Conservation (phyloP, 2,329 filamentous ascomycete genomes). For the Emmonsiellopsis sp. region DNA sequence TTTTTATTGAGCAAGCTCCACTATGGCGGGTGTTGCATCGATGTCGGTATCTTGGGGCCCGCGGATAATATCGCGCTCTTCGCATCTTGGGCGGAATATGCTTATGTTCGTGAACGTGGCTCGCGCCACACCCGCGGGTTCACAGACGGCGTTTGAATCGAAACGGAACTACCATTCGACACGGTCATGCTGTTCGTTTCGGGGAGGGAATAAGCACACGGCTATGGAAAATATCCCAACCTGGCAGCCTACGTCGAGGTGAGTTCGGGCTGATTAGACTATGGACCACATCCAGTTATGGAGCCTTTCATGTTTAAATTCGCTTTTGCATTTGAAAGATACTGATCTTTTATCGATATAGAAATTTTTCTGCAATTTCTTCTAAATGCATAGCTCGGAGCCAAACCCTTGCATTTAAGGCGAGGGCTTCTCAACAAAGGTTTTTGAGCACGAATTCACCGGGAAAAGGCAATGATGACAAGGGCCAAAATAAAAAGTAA, state of each 20-base stretch:
- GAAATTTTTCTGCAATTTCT: neutral
- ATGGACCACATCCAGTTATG: neutral
- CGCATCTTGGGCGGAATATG: no score
- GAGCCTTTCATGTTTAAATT: neutral
- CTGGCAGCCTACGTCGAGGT: neutral
- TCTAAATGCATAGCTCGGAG: neutral
- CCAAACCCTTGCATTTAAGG: neutral
- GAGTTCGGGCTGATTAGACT: neutral
- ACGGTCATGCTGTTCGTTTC: neutral
- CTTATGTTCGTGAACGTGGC: no score
- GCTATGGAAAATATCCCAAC: neutral
- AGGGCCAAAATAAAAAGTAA: slow-evolving; percentile 1
- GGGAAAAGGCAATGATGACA: slow-evolving; percentile 1
- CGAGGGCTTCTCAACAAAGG: neutral
- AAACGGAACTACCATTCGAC: neutral
- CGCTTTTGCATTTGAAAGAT: neutral
- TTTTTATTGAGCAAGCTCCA: no score
- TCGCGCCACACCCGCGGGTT: neutral
- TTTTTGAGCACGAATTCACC: slow-evolving; percentile 3
- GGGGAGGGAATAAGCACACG: neutral
- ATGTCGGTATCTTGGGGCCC: no score
- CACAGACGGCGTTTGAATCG: neutral
- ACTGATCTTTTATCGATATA: neutral
- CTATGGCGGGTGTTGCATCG: no score
- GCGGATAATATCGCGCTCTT: no score